Evolutionary conservation across 345 rosid species (phyloP).

Genomic region (Luvunga scandens): DNA sequence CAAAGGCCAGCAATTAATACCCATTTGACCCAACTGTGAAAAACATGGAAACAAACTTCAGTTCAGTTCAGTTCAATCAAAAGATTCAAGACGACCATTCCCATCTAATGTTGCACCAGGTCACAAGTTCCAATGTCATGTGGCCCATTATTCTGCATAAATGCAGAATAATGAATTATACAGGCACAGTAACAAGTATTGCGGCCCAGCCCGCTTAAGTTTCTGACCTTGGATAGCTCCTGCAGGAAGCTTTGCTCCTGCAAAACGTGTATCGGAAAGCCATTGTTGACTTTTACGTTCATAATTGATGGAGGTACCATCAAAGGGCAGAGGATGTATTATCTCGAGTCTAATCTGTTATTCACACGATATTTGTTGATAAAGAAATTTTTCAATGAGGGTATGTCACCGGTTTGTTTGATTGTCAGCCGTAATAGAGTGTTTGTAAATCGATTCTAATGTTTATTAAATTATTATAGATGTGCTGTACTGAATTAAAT

Average conservation of each 20-base stretch:
- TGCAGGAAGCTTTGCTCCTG: neutral
- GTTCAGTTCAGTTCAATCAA: neutral
- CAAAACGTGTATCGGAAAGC: no score
- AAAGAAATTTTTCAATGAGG: no score
- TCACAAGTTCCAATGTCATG: neutral
- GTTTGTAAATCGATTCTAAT: no score
- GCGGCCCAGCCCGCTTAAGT: neutral
- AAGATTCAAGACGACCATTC: neutral
- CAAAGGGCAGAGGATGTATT: no score
- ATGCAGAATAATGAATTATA: neutral
- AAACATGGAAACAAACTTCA: neutral
- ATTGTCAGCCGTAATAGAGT: no score
- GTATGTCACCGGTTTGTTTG: no score
- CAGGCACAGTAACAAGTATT: neutral
- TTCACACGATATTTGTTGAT: no score
- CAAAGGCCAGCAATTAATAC: neutral
- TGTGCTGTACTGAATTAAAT: no score
- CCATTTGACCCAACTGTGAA: neutral
- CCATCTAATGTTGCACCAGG: neutral
- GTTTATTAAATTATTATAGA: no score
- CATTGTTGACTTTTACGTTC: no score
- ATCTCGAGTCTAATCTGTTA: no score
- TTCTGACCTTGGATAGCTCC: neutral
- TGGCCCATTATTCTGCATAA: neutral
- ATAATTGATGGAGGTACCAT: no score